Percentiles rank a stretch among this genome's conserved stretches.
These are phyloP conservation scores for Aureobasidium pullulans DNA, from an alignment of 2,329 filamentous ascomycete genomes.

Conservation along the genomic window DNA sequence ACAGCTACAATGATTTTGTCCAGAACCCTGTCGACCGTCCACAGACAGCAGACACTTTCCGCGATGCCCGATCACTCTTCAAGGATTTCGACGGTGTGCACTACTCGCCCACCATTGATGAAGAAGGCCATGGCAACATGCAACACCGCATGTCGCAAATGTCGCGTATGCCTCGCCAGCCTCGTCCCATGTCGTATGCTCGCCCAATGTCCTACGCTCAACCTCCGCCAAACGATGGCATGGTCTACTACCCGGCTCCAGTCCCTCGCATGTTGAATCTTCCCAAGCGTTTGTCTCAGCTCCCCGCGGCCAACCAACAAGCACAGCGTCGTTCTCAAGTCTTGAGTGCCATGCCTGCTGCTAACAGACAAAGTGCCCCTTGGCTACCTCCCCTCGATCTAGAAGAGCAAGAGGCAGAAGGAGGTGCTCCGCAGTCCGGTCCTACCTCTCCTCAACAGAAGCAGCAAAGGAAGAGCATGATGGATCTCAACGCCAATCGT, in stretches of 20 bases:
- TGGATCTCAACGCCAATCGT: conserved; percentile 23
- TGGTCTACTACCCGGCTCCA: conserved; percentile 93
- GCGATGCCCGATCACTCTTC: conserved; percentile 61
- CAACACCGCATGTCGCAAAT: neutral
- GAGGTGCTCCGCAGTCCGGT: conserved; percentile 14
- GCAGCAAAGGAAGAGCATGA: conserved; percentile 29
- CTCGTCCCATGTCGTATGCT: conserved; percentile 16
- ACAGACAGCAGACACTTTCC: conserved; percentile 53
- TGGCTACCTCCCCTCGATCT: conserved; percentile 30
- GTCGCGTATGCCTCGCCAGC: conserved; percentile 15
- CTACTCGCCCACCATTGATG: conserved; percentile 50
- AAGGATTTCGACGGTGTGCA: conserved; percentile 77
- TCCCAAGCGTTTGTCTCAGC: conserved; percentile 76
- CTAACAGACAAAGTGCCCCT: conserved; percentile 45
- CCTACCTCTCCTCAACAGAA: neutral
- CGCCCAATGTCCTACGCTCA: conserved; percentile 51
- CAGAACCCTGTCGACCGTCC: conserved; percentile 34
- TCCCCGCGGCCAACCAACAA: conserved; percentile 55
- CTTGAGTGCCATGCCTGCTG: conserved; percentile 54
- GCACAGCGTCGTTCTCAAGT: conserved; percentile 69
- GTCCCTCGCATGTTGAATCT: conserved; percentile 91
- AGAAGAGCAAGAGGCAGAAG: neutral
- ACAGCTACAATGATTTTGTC: neutral
- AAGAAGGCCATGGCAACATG: conserved; percentile 5
- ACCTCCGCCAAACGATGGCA: conserved; percentile 62